phyloP scores from a whole-genome alignment of 2,329 filamentous ascomycete species.

The Penicillium italicum region DNA sequence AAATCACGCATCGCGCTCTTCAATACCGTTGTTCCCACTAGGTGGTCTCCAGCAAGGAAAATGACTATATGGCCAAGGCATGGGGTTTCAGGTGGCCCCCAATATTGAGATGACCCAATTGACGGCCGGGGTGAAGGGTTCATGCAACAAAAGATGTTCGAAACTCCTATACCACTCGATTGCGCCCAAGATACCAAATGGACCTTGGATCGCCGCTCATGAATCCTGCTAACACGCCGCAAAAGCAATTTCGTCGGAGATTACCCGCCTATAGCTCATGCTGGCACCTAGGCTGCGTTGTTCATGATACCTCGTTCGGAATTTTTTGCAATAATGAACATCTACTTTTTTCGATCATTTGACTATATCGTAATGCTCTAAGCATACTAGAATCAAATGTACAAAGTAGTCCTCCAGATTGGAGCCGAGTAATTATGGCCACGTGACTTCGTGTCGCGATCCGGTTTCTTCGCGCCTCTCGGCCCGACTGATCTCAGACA shows the following conservation, averaged over 20 bases:
- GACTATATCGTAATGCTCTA: background rate
- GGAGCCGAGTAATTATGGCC: background rate
- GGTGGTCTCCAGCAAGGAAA: conserved; percentile 11
- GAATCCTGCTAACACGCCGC: background rate
- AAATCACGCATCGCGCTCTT: conserved; percentile 17
- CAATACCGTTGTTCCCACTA: conserved; percentile 14
- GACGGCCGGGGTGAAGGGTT: background rate
- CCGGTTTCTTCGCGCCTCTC: conserved; percentile 12
- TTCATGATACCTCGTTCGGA: conserved; percentile 10
- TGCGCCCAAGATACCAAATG: background rate
- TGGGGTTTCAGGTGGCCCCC: conserved; percentile 2
- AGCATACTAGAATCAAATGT: background rate
- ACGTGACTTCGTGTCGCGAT: conserved; percentile 28
- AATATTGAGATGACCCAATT: background rate
- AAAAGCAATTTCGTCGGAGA: background rate
- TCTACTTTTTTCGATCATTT: background rate
- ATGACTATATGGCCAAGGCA: conserved; percentile 7
- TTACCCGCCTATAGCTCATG: background rate
- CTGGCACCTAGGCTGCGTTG: conserved; percentile 4
- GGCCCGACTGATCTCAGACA: background rate
- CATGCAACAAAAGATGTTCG: background rate
- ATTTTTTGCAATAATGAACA: conserved; percentile 8
- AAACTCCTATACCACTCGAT: background rate
- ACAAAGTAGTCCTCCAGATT: background rate
- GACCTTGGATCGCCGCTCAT: background rate